Evolutionary conservation across 73 alveolate species (phyloP).

Genomic region (Symbiodinium pilosum): DNA sequence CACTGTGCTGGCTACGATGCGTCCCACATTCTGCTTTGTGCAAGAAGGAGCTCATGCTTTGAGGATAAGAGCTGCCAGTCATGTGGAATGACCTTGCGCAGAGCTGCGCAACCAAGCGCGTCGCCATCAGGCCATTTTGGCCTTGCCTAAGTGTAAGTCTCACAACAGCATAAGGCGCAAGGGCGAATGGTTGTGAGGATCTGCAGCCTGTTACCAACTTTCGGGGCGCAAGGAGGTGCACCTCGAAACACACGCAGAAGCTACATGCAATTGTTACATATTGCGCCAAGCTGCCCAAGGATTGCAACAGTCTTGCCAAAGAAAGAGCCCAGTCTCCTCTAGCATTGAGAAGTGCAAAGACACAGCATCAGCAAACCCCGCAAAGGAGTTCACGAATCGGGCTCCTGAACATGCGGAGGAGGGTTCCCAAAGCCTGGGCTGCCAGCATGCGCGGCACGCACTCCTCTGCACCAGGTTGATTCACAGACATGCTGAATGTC

Average conservation of each 20-base stretch:
- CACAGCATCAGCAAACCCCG: not conserved
- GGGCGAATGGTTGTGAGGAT: no score
- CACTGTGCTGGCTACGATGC: no score
- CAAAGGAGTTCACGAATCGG: not conserved
- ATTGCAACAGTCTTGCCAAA: conserved; percentile 75
- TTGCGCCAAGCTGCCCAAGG: conserved; percentile 17
- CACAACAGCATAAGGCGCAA: no score
- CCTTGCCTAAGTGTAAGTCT: conserved; percentile 55
- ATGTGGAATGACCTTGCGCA: conserved; percentile 89
- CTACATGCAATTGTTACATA: no score
- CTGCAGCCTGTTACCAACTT: no score
- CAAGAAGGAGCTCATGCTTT: no score
- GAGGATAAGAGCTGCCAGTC: no score
- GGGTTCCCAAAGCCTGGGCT: conserved; percentile 75
- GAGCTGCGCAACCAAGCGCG: conserved; percentile 47
- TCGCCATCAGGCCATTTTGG: conserved; percentile 85
- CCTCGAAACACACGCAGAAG: no score
- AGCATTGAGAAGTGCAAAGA: no score
- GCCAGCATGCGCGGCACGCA: conserved; percentile 73
- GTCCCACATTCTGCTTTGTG: no score
- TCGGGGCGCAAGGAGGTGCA: no score
- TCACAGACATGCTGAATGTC: no score
- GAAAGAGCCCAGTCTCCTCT: conserved; percentile 42
- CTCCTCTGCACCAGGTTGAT: conserved; percentile 22
- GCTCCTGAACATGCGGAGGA: conserved; percentile 78